Evolutionary conservation across 2,329 filamentous ascomycete genomes (phyloP).

Genomic region (Penicillium fuscoglaucum): DNA sequence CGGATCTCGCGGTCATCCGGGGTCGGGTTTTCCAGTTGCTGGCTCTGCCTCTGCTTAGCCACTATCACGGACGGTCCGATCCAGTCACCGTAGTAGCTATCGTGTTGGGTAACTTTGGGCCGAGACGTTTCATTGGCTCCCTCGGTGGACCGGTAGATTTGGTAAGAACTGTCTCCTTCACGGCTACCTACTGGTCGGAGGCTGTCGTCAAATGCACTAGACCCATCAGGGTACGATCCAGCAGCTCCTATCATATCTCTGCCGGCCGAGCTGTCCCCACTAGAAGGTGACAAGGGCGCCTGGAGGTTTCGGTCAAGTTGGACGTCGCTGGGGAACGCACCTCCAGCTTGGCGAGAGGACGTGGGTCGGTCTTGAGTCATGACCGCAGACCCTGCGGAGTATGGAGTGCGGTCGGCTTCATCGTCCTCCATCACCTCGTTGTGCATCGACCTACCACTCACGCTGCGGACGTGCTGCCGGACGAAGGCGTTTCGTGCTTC

Average conservation of each 20-base stretch:
- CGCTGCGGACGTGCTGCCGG: constrained; percentile 73
- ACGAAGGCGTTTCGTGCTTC: constrained; percentile 89
- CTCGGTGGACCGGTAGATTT: constrained; percentile 8
- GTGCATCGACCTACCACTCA: constrained; percentile 69
- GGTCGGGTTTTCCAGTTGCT: constrained; percentile 7
- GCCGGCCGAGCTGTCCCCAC: constrained; percentile 73
- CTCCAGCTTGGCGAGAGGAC: constrained; percentile 74
- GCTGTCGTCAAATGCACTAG: constrained; percentile 36
- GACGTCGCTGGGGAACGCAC: constrained; percentile 93
- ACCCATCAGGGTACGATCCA: constrained; percentile 54
- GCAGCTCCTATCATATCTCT: constrained; percentile 62
- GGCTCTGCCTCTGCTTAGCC: constrained; percentile 24
- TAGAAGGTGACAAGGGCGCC: constrained; percentile 75
- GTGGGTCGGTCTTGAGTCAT: constrained; percentile 41
- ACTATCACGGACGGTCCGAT: constrained; percentile 48
- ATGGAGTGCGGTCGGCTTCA: constrained; percentile 65
- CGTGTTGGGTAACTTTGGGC: constrained; percentile 27
- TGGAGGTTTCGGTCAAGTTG: constrained; percentile 84
- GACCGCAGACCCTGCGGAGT: constrained; percentile 57
- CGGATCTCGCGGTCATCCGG: constrained; percentile 21
- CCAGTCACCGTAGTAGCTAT: constrained; percentile 55
- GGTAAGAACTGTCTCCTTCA: constrained; percentile 18
- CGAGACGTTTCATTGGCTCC: constrained; percentile 11
- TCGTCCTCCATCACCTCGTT: constrained; percentile 77
- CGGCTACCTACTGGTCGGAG: constrained; percentile 34